Evolutionary conservation across 2,329 filamentous ascomycete genomes (phyloP).

Genomic region (Botrytis hyacinthi): DNA sequence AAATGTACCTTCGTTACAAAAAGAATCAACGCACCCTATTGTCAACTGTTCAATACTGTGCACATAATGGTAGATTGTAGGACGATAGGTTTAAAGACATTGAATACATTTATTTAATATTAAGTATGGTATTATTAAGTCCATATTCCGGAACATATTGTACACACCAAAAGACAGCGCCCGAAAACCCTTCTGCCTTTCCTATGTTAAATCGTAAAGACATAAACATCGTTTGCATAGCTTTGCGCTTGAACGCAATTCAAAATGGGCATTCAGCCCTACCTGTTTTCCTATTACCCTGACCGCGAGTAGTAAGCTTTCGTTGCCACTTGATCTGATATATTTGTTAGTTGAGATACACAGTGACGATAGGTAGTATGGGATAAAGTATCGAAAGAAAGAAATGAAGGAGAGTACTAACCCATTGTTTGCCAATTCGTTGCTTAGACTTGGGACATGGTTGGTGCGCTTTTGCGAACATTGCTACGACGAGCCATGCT

Average conservation of each 20-base stretch:
- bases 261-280: background rate
- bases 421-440: slow-evolving; percentile 20
- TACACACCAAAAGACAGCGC: background rate
- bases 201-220: background rate
- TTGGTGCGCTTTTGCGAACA: slow-evolving; percentile 46
- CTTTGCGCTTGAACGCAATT: background rate
- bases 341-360: background rate
- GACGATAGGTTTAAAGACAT: background rate
- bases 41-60: background rate
- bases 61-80: background rate
- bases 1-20: background rate
- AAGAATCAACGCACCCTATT: background rate
- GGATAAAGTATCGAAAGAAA: slow-evolving; percentile 17
- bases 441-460: slow-evolving; percentile 55
- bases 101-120: background rate
- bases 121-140: background rate
- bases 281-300: background rate
- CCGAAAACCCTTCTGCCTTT: background rate
- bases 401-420: slow-evolving; percentile 27
- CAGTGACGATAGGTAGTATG: background rate
- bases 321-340: background rate
- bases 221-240: slow-evolving; percentile 9
- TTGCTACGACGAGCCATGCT: slow-evolving; percentile 30
- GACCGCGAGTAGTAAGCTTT: background rate
- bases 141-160: background rate